Conservation (phyloP, 2,329 filamentous ascomycete genomes). For the Raffaelea ambrosiae region DNA sequence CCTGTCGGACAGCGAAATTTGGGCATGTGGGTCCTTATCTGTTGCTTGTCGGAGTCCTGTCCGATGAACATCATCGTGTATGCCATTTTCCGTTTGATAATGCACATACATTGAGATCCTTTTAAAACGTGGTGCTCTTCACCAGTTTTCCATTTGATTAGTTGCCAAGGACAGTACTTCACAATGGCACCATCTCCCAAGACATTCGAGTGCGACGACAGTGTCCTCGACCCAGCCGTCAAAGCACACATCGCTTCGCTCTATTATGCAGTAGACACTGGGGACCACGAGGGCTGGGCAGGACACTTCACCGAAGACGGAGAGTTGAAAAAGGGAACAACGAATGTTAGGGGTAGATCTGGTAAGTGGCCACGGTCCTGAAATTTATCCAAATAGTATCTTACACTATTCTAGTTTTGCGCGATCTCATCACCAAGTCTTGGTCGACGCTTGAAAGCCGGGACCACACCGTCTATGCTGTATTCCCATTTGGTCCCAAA, state of each 20-base stretch:
- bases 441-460: slow-evolving; percentile 7
- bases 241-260: slow-evolving; percentile 9
- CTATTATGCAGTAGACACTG: slow-evolving; percentile 8
- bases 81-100: too few relatives aligned
- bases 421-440: slow-evolving; percentile 5
- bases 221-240: slow-evolving; percentile 7
- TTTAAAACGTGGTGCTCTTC: too few relatives aligned
- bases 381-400: too few relatives aligned
- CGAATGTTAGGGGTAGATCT: slow-evolving; percentile 6
- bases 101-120: too few relatives aligned
- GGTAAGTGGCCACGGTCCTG: too few relatives aligned
- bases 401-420: background rate
- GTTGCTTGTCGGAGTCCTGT: too few relatives aligned
- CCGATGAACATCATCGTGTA: too few relatives aligned
- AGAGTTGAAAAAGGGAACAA: slow-evolving; percentile 10
- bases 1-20: too few relatives aligned
- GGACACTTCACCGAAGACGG: slow-evolving; percentile 10
- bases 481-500: slow-evolving; percentile 6
- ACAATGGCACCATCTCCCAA: slow-evolving; percentile 6
- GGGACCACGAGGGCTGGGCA: slow-evolving; percentile 5
- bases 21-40: too few relatives aligned
- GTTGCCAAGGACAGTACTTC: background rate
- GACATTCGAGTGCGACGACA: slow-evolving; percentile 8
- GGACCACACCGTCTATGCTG: slow-evolving; percentile 8
- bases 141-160: too few relatives aligned